Conservation (phyloP, 352 stramenopile species). For the Globisporangium mamillatum region DNA sequence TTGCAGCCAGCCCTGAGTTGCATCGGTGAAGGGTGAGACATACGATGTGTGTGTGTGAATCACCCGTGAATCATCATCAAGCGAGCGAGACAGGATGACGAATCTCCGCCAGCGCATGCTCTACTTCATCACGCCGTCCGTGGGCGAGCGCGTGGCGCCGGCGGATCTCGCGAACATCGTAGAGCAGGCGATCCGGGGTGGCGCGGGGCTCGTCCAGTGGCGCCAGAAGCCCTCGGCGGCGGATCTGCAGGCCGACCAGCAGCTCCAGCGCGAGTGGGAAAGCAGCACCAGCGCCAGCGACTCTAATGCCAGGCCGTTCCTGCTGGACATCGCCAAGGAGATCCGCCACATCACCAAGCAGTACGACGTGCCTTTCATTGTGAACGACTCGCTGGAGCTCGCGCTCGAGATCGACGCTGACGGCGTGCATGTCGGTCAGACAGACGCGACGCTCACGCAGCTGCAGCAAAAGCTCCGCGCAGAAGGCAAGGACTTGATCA, state of each 20-base stretch:
- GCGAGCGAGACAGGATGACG: neutral
- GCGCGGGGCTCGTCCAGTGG: conserved; percentile 49
- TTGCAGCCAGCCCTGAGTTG: neutral
- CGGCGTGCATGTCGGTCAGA: conserved; percentile 54
- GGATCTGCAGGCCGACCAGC: conserved; percentile 25
- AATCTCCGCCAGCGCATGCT: conserved; percentile 23
- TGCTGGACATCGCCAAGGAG: conserved; percentile 33
- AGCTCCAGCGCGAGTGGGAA: conserved; percentile 29
- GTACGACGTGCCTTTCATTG: conserved; percentile 44
- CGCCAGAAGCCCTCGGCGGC: conserved; percentile 41
- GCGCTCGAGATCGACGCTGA: conserved; percentile 45
- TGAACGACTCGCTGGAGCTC: conserved; percentile 54
- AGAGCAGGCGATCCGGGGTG: conserved; percentile 41
- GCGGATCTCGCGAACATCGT: conserved; percentile 33
- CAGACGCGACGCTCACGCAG: conserved; percentile 25
- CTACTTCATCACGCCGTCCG: conserved; percentile 66
- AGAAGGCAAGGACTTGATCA: conserved; percentile 32
- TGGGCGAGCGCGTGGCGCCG: conserved; percentile 24
- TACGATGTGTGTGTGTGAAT: neutral
- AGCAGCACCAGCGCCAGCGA: neutral
- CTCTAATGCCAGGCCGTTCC: conserved; percentile 19
- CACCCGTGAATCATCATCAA: neutral
- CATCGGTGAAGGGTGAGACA: neutral
- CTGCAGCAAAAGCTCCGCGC: conserved; percentile 21
- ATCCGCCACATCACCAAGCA: conserved; percentile 35